Conservation (phyloP, 495 filamentous ascomycete genomes). For the Penicillium mononematosum region DNA sequence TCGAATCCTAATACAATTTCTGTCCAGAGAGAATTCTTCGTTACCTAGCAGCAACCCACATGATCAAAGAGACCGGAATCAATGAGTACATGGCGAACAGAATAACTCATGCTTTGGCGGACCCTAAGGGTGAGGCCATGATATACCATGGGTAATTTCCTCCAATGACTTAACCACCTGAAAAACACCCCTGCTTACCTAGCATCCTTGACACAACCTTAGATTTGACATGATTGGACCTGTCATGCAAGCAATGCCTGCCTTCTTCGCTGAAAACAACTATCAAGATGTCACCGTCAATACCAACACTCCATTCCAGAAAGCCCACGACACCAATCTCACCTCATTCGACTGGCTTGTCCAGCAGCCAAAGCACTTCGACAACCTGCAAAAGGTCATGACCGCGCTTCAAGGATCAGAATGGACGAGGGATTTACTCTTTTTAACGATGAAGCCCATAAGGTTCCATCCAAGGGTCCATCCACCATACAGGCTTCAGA, state of each 20-base stretch:
- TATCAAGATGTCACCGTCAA: constrained; percentile 41
- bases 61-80: constrained; percentile 35
- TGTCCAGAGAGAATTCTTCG: constrained; percentile 43
- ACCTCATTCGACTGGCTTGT: constrained; percentile 41
- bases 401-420: constrained; percentile 24
- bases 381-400: constrained; percentile 41
- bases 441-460: constrained; percentile 19
- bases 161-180: not conserved
- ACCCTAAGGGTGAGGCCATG: constrained; percentile 27
- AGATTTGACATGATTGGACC: constrained; percentile 39
- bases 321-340: constrained; percentile 41
- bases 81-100: constrained; percentile 37
- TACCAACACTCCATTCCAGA: constrained; percentile 39
- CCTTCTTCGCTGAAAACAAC: constrained; percentile 38
- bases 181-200: not conserved
- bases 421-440: constrained; percentile 37
- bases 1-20: not conserved
- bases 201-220: not conserved
- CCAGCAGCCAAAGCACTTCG: constrained; percentile 38
- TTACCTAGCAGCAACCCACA: constrained; percentile 39
- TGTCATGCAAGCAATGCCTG: constrained; percentile 31
- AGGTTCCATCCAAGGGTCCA: constrained; percentile 13
- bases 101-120: constrained; percentile 33
- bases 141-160: constrained; percentile 32
- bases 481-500: constrained; percentile 11